Base-by-base conservation (phyloP, 805 yeast genomes). In the Vanderwaltozyma polyspora region DNA sequence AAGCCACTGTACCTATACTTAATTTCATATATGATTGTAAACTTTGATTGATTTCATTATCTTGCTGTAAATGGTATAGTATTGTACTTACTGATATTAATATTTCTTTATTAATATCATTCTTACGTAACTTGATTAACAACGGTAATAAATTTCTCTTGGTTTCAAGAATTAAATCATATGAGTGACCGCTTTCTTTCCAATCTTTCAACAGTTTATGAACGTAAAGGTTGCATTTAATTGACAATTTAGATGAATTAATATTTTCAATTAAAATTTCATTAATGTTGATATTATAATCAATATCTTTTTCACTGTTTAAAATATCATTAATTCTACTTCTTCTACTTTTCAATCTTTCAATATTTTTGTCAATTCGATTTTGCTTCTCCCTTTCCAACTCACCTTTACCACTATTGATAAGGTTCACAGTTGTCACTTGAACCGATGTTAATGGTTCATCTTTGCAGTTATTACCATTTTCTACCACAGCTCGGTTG, bases 1-100 rank as follows among this genome's bases (percentile, higher is more conserved):
- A 85, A 4, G 91, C 87, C 2, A 80, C 84, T 45, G 83, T 82
- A 1, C 95, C 95, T 13, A 85, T 78, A 49, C 89, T 78, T 37
- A 85, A 59, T 41, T 78, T 70, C 64, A 84, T 60, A 46, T 85
- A 85, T 18, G 76, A 64, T 46, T 82, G 83, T 39, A 71, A 71
- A 11, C 48, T 47, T 14, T 33, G 41, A 19, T 40, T 40, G 16
- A 36, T 44, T 23, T 52, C 67, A 12, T 53, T 48, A 9, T 13
- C 25, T 9, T 58, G 48, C 53, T 84, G 94, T n/a, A 81, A 35
- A 45, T 76, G 67, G 42, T 68, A 64, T 7, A 79, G 44, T 2
- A 81, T 69, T 0, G 83, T 77, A 3, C 76, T 60, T 22, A 85
- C 55, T 1, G 81, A 68, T 0, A 68, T 68, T 28, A 74, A 52